phyloP scores from a whole-genome alignment of 1,139 yeast species.

The Pichia sp. region DNA sequence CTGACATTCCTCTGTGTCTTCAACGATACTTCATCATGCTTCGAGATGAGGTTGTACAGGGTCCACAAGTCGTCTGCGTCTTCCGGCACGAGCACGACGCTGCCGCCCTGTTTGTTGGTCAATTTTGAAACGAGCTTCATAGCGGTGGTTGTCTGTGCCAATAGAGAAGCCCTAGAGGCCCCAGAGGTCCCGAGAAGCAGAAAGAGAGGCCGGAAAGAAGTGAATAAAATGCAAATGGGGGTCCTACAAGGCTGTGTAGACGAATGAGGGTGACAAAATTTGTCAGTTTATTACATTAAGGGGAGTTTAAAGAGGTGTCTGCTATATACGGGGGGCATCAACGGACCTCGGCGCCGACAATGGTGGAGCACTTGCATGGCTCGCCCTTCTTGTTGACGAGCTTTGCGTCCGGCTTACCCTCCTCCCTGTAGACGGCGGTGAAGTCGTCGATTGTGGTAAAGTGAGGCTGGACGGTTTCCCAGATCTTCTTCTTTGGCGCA shows the following conservation, averaged over 20 bases:
- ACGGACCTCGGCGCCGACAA: conserved; percentile 71
- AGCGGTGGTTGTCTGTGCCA: background rate
- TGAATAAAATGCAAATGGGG: background rate
- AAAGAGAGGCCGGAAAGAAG: background rate
- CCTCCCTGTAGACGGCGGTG: conserved; percentile 74
- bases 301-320: background rate
- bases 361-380: conserved; percentile 60
- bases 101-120: conserved; percentile 44
- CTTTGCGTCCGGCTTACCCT: conserved; percentile 72
- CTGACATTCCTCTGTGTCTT: conserved; percentile 65
- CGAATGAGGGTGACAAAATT: background rate
- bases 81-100: conserved; percentile 66
- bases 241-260: background rate
- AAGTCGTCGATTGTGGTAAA: conserved; percentile 75
- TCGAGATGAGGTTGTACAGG: conserved; percentile 70
- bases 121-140: conserved; percentile 53
- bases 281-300: background rate
- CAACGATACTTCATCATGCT: conserved; percentile 70
- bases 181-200: background rate
- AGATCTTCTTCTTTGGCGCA: conserved; percentile 97
- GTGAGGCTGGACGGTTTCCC: conserved; percentile 91
- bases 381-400: conserved; percentile 77
- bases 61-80: conserved; percentile 94
- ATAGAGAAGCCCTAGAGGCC: background rate
- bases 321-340: conserved; percentile 31